phyloP scores from a whole-genome alignment of 2,329 filamentous ascomycete species.

The Xylaria sp. region DNA sequence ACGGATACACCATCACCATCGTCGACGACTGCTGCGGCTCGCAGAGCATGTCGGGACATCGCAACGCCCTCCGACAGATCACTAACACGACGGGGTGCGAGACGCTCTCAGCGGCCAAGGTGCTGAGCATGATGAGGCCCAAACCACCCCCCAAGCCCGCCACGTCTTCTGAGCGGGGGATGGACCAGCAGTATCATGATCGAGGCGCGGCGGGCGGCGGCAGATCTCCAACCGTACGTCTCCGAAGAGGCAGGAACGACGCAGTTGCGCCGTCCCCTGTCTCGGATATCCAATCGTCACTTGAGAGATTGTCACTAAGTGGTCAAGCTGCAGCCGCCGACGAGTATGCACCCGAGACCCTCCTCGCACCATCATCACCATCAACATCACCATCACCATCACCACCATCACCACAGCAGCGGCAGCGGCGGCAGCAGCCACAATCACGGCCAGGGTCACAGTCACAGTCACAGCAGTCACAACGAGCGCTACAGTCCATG shows the following conservation, averaged over 20 bases:
- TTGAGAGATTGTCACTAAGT: conserved; percentile 51
- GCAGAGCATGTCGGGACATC: conserved; percentile 74
- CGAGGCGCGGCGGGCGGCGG: conserved; percentile 35
- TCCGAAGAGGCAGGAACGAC: conserved; percentile 39
- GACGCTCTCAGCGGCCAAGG: conserved; percentile 66
- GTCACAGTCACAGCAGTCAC: conserved; percentile 17
- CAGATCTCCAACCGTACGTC: conserved; percentile 46
- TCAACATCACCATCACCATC: conserved; percentile 24
- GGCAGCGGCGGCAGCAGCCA: conserved; percentile 27
- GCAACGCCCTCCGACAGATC: conserved; percentile 75
- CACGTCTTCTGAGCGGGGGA: conserved; percentile 33
- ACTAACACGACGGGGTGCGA: conserved; percentile 79
- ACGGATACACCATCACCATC: conserved; percentile 87
- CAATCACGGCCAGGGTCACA: conserved; percentile 6
- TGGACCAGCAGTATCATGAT: conserved; percentile 19
- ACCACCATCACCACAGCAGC: conserved; percentile 18
- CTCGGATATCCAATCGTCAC: conserved; percentile 46
- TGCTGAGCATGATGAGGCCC: conserved; percentile 57
- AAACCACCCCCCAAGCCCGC: too few relatives aligned
- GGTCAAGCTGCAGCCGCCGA: conserved; percentile 45
- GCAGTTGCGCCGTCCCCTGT: conserved; percentile 40
- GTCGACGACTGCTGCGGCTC: conserved; percentile 91
- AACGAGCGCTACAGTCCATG: conserved; percentile 43
- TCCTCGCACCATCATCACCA: conserved; percentile 32
- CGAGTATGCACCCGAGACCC: conserved; percentile 39